Conservation (phyloP, 768 basidiomycete species). For the Mrakia frigida region DNA sequence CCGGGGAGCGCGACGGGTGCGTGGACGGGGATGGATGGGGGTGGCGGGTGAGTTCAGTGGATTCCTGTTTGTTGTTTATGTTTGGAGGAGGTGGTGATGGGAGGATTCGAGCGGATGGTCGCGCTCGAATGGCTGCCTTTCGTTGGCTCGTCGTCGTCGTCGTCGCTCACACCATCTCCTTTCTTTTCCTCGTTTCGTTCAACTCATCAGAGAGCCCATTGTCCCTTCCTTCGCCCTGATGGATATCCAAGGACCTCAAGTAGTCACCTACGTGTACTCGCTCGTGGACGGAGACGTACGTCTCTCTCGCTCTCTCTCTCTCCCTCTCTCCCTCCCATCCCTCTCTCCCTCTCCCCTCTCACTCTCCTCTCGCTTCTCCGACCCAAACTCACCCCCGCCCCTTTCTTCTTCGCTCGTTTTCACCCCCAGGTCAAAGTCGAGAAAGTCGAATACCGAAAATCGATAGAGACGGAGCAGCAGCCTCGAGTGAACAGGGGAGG, state of each 20-base stretch:
- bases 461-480: slow-evolving; percentile 25
- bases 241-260: slow-evolving; percentile 94
- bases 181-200: slow-evolving; percentile 5
- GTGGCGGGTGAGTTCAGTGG: slow-evolving; percentile 33
- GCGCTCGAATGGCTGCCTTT: no score
- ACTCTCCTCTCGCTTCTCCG: background rate
- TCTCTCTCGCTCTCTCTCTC: slow-evolving; percentile 3
- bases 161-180: no score
- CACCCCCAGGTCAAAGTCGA: slow-evolving; percentile 45
- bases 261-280: slow-evolving; percentile 96
- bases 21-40: slow-evolving; percentile 5
- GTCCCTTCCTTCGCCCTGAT: slow-evolving; percentile 90
- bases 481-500: background rate
- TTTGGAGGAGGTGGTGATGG: background rate
- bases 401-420: background rate
- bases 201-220: slow-evolving; percentile 64
- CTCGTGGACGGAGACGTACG: slow-evolving; percentile 84
- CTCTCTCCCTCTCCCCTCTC: background rate
- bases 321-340: background rate
- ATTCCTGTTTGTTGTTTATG: background rate
- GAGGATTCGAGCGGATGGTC: no score
- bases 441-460: slow-evolving; percentile 45
- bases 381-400: no score
- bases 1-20: slow-evolving; percentile 41
- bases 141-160: no score